Evolutionary conservation across 1,284 basidiomycete genomes (phyloP), one percentile per base, ranked within the genome.

Genomic region (Melampsora larici-populina): DNA sequence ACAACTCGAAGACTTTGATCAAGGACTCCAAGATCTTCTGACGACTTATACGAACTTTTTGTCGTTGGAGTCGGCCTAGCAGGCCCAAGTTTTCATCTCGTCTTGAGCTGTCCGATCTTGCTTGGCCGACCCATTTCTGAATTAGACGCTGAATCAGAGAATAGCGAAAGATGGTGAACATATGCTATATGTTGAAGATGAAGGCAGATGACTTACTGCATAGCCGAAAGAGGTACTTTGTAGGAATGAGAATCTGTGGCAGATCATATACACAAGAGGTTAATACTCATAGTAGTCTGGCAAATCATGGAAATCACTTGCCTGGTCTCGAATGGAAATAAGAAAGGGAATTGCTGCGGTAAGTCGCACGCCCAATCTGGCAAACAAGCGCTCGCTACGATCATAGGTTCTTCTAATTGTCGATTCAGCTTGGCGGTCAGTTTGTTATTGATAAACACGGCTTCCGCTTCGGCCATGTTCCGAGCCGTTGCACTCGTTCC

Each of bases 151-250:
- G 80, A 75, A 58, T 72, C 76, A 68, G 70, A 80, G 71, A 79
- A 72, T 36, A 26, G 49, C 33, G 18, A 24, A 21, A 64, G 7
- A 51, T 55, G 62, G n/a, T n/a, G n/a, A n/a, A n/a, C n/a, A n/a
- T n/a, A 81, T 90, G 92, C 81, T 84, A 96, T 90, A 91, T 92
- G 92, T 83, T 92, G 36, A 8, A 31, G 36, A 33, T 13, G 24
- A 29, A 73, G 98, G 88, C 15, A 95, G 91, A 0, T 5, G 24
- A 48, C 75, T 70, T 48, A 78, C 75, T 29, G 93, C 93, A 83
- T 97, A 97, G 72, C 97, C 97, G 81, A 99, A 98, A 3, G 95
- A 94, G 0, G 95, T 97, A 8, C 93, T 95, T 84, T 98, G 95
- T 26, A 99, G 86, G 88, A 97, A 99, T 79, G 92, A 91, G 85